Base-by-base conservation (phyloP, 371 early-diverging fungal species). In the Phascolomyces articulosus region DNA sequence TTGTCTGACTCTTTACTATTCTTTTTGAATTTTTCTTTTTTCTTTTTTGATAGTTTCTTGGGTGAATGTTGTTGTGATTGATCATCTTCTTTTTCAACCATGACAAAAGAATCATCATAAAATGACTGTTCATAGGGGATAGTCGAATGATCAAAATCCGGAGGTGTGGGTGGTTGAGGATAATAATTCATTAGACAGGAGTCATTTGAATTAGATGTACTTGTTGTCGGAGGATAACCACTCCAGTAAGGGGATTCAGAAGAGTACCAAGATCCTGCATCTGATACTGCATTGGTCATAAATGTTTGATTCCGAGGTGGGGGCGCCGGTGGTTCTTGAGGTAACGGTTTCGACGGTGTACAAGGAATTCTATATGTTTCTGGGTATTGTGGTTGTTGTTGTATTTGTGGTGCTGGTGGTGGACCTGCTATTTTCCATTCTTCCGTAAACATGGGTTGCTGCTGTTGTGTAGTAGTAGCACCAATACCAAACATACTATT, bases 281-380 rank as follows among this genome's bases (percentile, higher is more conserved):
- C 51, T 23, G 64, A 44, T 48, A 31, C 15, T 62, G 55, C 38
- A 24, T 38, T 44, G 15, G 21, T 28, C 34, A 51, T 34, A 58
- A 64, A 58, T 7, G 68, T 63, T 40, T 49, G n/a, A n/a, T n/a
- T 41, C 7, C 72, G 65, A 21, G 66, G 68, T 9, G 72, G 72
- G 15, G 72, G 72, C 54, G 59, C 48, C 11, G 72, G 72, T 31
- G 72, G 72, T 31, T 68, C 68, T 38, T 65, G 66, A 9, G 72
- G 72, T 38, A 72, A 63, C 40, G 72, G 72, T 44, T 72, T 72
- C 9, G 65, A 60, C 9, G 34, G 34, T 13, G 40, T 54, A 15
- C 51, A 51, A 3, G 61, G 23, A 15, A 62, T 40, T 40, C 41
- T 53, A 54, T 54, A 62, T 38, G 16, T 40, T 15, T 57, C 57